Evolutionary conservation across 495 filamentous ascomycete species (phyloP).

Genomic region (Xylaria intraflava): DNA sequence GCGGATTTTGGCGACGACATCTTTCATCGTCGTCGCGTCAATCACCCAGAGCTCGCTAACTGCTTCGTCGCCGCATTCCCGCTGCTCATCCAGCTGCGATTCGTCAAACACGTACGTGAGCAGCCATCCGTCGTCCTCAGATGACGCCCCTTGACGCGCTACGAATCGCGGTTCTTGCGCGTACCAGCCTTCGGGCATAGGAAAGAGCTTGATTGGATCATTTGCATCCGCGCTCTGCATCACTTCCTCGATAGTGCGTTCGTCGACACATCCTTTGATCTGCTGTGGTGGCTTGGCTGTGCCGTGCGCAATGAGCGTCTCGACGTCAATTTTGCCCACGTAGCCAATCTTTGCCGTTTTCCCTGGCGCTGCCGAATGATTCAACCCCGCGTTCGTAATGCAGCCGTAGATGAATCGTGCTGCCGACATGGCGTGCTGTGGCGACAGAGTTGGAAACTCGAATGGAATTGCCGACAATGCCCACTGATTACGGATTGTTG

Average conservation of each 20-base stretch:
- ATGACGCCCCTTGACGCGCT: constrained; percentile 33
- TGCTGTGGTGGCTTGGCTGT: constrained; percentile 33
- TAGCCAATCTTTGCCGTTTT: constrained; percentile 55
- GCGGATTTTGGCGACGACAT: constrained; percentile 46
- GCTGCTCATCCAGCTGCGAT: constrained; percentile 42
- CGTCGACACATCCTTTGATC: constrained; percentile 52
- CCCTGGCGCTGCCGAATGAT: constrained; percentile 47
- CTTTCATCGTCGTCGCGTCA: constrained; percentile 51
- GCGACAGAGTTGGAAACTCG: constrained; percentile 53
- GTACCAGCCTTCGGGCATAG: constrained; percentile 47
- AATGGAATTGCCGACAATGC: constrained; percentile 55
- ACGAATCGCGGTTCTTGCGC: constrained; percentile 62
- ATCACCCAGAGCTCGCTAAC: constrained; percentile 60
- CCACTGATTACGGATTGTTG: constrained; percentile 51
- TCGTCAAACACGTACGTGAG: constrained; percentile 55
- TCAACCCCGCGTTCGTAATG: constrained; percentile 33
- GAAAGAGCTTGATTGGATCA: constrained; percentile 11
- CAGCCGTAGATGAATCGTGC: constrained; percentile 54
- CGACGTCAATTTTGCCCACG: constrained; percentile 51
- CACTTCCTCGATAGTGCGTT: constrained; percentile 39
- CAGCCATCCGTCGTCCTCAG: constrained; percentile 53
- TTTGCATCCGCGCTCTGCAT: constrained; percentile 33
- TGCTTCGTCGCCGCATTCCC: constrained; percentile 34
- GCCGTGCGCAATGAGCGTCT: constrained; percentile 41
- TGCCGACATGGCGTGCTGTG: constrained; percentile 44